Evolutionary conservation across 176 grass and related monocot species (phyloP).

Genomic region (Carex scoparia): DNA sequence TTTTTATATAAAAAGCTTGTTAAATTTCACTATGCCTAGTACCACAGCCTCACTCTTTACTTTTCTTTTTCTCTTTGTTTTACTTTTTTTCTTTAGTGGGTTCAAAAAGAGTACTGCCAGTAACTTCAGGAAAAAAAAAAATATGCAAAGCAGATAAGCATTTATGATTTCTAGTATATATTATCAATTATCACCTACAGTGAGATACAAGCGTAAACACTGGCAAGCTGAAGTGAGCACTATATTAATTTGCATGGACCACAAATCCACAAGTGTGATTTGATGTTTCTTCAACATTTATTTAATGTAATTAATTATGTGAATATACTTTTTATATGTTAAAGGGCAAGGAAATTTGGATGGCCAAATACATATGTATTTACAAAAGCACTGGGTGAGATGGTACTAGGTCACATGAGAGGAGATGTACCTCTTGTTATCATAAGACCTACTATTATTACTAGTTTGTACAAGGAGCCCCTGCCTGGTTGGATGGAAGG

Average conservation of each 20-base stretch:
- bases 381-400: conserved; percentile 82
- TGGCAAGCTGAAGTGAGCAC: neutral
- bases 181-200: neutral
- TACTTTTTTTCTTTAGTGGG: neutral
- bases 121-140: too few relatives aligned
- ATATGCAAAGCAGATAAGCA: too few relatives aligned
- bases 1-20: too few relatives aligned
- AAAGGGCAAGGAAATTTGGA: conserved; percentile 55
- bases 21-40: too few relatives aligned
- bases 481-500: conserved; percentile 87
- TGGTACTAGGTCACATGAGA: conserved; percentile 32
- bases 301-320: conserved; percentile 1
- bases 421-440: conserved; percentile 45
- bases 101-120: too few relatives aligned
- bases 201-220: neutral
- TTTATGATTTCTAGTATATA: neutral
- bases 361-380: conserved; percentile 89
- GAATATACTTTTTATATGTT: neutral
- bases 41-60: too few relatives aligned
- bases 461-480: conserved; percentile 53
- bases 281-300: neutral
- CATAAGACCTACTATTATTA: conserved; percentile 66
- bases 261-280: neutral
- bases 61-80: neutral
- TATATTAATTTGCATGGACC: neutral